Percentiles rank a stretch among this genome's conserved stretches.
Conservation (phyloP, 1,139 yeast genomes). For the Debaryomyces subglobosus region DNA sequence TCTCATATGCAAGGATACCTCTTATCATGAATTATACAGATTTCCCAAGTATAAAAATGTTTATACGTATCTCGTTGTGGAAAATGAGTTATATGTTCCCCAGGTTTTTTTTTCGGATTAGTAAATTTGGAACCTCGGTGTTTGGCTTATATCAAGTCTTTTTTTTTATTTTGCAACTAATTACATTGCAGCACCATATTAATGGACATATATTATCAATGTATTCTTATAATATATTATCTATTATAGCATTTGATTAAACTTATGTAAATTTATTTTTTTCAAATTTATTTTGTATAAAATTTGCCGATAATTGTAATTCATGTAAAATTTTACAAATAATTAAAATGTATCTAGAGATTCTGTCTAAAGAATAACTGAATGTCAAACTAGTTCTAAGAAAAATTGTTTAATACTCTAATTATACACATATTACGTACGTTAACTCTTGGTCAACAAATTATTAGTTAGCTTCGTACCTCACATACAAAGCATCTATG, state of each 20-base stretch:
- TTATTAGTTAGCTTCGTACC: constrained; percentile 45
- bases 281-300: background rate
- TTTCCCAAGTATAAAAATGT: background rate
- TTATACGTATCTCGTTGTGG: background rate
- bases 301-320: background rate
- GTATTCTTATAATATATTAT: background rate
- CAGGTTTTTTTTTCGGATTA: background rate
- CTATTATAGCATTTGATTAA: background rate
- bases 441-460: background rate
- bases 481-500: constrained; percentile 69
- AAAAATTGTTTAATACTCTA: background rate
- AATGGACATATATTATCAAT: background rate
- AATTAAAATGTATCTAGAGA: too few relatives aligned
- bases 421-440: constrained; percentile 3
- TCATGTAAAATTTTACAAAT: background rate
- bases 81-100: background rate
- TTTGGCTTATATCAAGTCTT: background rate
- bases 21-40: too few relatives aligned
- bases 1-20: too few relatives aligned
- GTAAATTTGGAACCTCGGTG: background rate
- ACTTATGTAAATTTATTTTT: too few relatives aligned
- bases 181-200: background rate
- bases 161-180: background rate
- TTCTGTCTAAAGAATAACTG: background rate
- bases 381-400: background rate